These are phyloP conservation scores for Aspergillus sclerotiicarbonarius DNA, from an alignment of 495 filamentous ascomycete species.

Conservation along the genomic window DNA sequence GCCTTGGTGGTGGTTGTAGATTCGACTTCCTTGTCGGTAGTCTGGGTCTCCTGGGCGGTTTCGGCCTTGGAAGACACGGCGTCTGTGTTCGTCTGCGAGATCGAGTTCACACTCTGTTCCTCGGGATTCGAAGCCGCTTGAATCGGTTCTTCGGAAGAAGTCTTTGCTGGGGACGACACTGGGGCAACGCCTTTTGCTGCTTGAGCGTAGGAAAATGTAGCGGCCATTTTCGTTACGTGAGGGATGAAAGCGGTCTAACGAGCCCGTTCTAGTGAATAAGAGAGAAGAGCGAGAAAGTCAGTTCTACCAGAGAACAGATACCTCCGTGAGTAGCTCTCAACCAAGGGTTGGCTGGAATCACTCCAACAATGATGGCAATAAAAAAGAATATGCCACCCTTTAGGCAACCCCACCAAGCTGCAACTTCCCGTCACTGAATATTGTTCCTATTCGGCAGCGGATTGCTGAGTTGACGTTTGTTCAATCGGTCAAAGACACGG, in stretches of 20 bases:
- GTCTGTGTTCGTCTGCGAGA: conserved; percentile 17
- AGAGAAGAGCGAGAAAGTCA: conserved; percentile 13
- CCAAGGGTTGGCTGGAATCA: conserved; percentile 24
- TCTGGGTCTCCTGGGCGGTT: conserved; percentile 23
- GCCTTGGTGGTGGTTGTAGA: conserved; percentile 33
- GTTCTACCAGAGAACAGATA: conserved; percentile 32
- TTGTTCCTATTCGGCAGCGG: conserved; percentile 22
- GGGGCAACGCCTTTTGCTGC: conserved; percentile 75
- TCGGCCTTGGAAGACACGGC: conserved; percentile 27
- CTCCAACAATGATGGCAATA: conserved; percentile 31
- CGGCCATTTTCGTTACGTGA: conserved; percentile 28
- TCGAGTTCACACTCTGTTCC: conserved; percentile 25
- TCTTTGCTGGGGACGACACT: conserved; percentile 34
- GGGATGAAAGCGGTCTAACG: conserved; percentile 14
- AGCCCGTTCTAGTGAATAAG: conserved; percentile 15
- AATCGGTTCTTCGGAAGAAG: conserved; percentile 22
- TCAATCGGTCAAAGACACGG: conserved; percentile 6
- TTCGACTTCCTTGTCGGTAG: conserved; percentile 33
- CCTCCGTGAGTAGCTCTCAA: conserved; percentile 26
- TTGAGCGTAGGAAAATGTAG: conserved; percentile 87
- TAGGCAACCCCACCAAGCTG: conserved; percentile 33
- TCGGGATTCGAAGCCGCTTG: conserved; percentile 28
- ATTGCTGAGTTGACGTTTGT: conserved; percentile 2
- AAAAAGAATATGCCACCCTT: conserved; percentile 29
- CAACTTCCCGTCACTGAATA: conserved; percentile 27